phyloP scores from a whole-genome alignment of 257 asterid species.

The Capsicum chinense region DNA sequence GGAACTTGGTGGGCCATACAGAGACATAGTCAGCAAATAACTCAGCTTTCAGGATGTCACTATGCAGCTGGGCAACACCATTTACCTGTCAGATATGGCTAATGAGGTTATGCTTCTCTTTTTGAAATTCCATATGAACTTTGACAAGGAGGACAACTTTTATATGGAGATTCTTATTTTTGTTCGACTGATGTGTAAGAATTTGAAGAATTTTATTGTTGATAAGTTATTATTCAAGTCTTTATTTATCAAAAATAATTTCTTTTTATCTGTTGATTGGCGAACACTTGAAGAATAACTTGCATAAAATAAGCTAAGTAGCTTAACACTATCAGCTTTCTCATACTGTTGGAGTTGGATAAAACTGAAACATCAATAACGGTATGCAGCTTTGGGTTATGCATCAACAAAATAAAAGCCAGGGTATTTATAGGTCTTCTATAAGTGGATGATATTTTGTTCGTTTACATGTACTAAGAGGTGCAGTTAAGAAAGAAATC shows the following conservation, averaged over 20 bases:
- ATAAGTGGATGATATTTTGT: neutral
- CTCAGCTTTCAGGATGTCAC: constrained; percentile 87
- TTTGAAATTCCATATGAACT: constrained; percentile 4
- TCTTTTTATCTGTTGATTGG: neutral
- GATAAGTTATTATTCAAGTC: neutral
- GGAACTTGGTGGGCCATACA: constrained; percentile 93
- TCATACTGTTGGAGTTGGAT: constrained; percentile 30
- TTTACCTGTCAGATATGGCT: constrained; percentile 67
- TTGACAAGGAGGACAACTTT: constrained; percentile 17
- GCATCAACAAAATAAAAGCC: neutral
- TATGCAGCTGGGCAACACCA: constrained; percentile 97
- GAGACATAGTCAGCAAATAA: constrained; percentile 92
- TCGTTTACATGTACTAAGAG: neutral
- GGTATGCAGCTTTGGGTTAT: constrained; percentile 8
- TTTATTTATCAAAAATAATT: neutral
- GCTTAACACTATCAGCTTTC: constrained; percentile 28
- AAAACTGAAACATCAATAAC: neutral
- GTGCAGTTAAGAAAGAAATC: neutral
- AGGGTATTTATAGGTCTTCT: neutral
- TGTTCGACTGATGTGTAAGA: neutral
- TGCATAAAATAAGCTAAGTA: constrained; percentile 1
- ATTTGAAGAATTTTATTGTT: neutral
- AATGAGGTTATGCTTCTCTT: constrained; percentile 14
- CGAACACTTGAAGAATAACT: constrained; percentile 19
- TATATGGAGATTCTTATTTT: neutral